phyloP scores from a whole-genome alignment of 129 eudicot genomes.

The Artemisia argyi region DNA sequence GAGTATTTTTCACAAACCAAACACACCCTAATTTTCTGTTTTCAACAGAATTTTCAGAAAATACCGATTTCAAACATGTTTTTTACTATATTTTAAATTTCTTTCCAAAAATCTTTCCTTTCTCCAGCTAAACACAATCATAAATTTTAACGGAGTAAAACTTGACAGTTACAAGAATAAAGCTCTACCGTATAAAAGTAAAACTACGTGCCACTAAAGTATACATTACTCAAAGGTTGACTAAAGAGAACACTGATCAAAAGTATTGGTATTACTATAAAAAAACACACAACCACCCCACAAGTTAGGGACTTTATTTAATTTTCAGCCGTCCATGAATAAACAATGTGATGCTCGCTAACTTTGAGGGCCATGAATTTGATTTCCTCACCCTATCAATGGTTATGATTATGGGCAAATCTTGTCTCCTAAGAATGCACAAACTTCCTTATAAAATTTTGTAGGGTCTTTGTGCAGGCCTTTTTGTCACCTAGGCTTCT shows the following conservation, averaged over 20 bases:
- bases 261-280: slow-evolving; percentile 1
- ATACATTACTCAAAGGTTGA: slow-evolving; percentile 16
- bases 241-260: slow-evolving; percentile 11
- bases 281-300: slow-evolving; percentile 24
- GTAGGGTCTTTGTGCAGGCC: too few relatives aligned
- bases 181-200: neutral
- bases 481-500: too few relatives aligned
- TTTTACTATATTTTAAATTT: too few relatives aligned
- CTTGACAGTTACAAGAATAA: neutral
- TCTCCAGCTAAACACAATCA: too few relatives aligned
- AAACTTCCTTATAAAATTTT: slow-evolving; percentile 1
- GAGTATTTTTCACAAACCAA: too few relatives aligned
- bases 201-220: neutral
- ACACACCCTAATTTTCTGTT: too few relatives aligned
- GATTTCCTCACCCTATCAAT: neutral
- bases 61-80: too few relatives aligned
- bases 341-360: slow-evolving; percentile 6
- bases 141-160: neutral
- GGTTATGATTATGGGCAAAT: slow-evolving; percentile 19
- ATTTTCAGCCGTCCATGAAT: slow-evolving; percentile 21
- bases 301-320: slow-evolving; percentile 7
- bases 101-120: too few relatives aligned
- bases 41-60: too few relatives aligned
- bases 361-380: slow-evolving; percentile 14
- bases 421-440: slow-evolving; percentile 13